phyloP scores from a whole-genome alignment of 1,284 basidiomycete species.

The Mycena sp. region DNA sequence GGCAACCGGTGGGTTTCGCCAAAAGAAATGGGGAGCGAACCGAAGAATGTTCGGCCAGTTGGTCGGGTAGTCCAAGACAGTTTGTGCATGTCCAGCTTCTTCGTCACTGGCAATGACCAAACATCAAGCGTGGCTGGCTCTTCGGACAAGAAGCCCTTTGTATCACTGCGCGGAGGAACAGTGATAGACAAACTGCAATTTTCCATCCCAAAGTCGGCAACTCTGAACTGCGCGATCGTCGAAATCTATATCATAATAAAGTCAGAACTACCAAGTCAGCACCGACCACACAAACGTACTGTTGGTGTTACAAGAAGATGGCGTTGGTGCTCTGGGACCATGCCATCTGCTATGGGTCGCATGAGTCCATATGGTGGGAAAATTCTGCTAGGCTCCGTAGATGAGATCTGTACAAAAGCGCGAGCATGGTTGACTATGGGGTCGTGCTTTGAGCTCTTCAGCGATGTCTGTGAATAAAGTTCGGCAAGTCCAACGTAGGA shows the following conservation, averaged over 20 bases:
- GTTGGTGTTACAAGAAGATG: conserved; percentile 18
- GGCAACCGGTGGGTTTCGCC: conserved; percentile 18
- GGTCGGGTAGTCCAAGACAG: conserved; percentile 20
- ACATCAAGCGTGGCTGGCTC: conserved; percentile 22
- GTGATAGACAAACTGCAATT: conserved; percentile 23
- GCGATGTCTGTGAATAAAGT: conserved; percentile 16
- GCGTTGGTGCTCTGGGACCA: conserved; percentile 23
- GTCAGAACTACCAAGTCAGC: not conserved
- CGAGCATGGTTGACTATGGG: conserved; percentile 25
- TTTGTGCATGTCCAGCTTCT: conserved; percentile 25
- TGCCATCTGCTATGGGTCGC: conserved; percentile 17
- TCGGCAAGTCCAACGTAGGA: conserved; percentile 23
- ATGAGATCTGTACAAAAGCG: conserved; percentile 20
- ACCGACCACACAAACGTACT: not conserved
- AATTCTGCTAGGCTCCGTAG: conserved; percentile 16
- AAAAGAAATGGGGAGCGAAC: conserved; percentile 16
- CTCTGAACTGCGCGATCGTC: conserved; percentile 22
- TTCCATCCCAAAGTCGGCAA: conserved; percentile 27
- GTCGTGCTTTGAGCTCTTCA: conserved; percentile 19
- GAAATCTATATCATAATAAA: conserved; percentile 2
- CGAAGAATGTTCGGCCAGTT: conserved; percentile 12
- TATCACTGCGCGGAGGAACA: conserved; percentile 12
- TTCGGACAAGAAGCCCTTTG: not conserved
- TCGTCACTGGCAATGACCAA: conserved; percentile 12
- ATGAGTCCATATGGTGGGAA: conserved; percentile 23